These are phyloP conservation scores for Aeschynomene evenia DNA, from an alignment of 306 rosid genomes.

Conservation along the genomic window DNA sequence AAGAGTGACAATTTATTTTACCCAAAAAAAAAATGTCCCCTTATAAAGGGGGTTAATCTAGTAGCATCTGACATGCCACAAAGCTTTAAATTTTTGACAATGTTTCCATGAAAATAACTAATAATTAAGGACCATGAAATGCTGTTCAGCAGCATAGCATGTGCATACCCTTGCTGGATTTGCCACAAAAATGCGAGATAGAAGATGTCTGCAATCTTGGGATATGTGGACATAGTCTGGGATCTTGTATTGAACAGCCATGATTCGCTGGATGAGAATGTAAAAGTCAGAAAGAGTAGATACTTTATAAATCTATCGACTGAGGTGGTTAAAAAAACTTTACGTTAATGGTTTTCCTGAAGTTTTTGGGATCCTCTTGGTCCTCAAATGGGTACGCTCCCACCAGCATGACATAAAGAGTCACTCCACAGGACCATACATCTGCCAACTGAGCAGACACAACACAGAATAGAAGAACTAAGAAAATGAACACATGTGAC, in stretches of 20 bases:
- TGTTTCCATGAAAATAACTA: not conserved
- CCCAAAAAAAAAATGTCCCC: not conserved
- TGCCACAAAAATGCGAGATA: constrained; percentile 78
- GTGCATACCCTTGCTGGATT: constrained; percentile 61
- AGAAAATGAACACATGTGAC: constrained; percentile 11
- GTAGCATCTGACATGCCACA: not conserved
- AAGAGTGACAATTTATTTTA: constrained; percentile 29
- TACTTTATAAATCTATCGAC: constrained; percentile 6
- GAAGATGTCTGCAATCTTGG: constrained; percentile 75
- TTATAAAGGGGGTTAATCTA: no score
- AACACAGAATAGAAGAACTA: constrained; percentile 16
- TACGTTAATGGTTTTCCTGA: constrained; percentile 86
- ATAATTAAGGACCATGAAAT: not conserved
- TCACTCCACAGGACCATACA: constrained; percentile 93
- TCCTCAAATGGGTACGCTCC: constrained; percentile 95
- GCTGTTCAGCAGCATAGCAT: constrained; percentile 4
- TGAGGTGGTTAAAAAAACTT: not conserved
- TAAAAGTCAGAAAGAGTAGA: constrained; percentile 2
- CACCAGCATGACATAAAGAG: constrained; percentile 88
- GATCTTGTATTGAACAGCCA: constrained; percentile 87
- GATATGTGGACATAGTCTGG: constrained; percentile 89
- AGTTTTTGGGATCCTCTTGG: constrained; percentile 79
- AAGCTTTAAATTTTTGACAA: not conserved
- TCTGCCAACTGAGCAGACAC: constrained; percentile 63
- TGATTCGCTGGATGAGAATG: constrained; percentile 61